Evolutionary conservation across 371 early-diverging fungal species (phyloP).

Genomic region (Batrachochytrium dendrobatidis): DNA sequence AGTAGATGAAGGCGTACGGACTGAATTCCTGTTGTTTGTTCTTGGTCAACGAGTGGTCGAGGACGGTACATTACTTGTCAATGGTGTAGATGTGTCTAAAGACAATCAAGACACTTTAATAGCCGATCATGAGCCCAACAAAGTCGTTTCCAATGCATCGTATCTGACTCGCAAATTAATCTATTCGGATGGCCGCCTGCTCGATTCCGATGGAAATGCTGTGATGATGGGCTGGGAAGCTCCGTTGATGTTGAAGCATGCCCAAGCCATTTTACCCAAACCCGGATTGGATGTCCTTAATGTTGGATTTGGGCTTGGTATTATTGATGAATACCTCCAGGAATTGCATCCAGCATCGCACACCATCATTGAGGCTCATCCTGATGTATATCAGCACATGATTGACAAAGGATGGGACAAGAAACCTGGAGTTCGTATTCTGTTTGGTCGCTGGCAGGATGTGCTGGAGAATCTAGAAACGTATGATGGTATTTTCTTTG

Average conservation of each 20-base stretch:
- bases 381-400: constrained; percentile 90
- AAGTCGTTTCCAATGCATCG: constrained; percentile 60
- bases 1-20: constrained; percentile 75
- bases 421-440: constrained; percentile 71
- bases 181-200: constrained; percentile 54
- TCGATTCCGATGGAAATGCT: constrained; percentile 83
- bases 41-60: constrained; percentile 10
- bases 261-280: constrained; percentile 66
- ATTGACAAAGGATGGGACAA: constrained; percentile 74
- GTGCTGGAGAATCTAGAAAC: constrained; percentile 63
- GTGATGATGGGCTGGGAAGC: constrained; percentile 97
- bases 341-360: constrained; percentile 60
- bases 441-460: constrained; percentile 94
- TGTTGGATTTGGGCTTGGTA: constrained; percentile 88
- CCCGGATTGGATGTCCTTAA: constrained; percentile 62
- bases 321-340: constrained; percentile 80
- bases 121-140: constrained; percentile 19
- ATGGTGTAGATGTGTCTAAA: constrained; percentile 10
- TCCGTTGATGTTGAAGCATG: constrained; percentile 88
- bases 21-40: constrained; percentile 63
- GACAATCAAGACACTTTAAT: constrained; percentile 21
- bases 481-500: constrained; percentile 82
- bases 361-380: constrained; percentile 94
- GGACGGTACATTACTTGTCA: constrained; percentile 5
- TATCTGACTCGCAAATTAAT: constrained; percentile 50